Evolutionary conservation across 2,329 filamentous ascomycete genomes (phyloP), one percentile per base, ranked within the genome.

Genomic region (Xylariales sp.): DNA sequence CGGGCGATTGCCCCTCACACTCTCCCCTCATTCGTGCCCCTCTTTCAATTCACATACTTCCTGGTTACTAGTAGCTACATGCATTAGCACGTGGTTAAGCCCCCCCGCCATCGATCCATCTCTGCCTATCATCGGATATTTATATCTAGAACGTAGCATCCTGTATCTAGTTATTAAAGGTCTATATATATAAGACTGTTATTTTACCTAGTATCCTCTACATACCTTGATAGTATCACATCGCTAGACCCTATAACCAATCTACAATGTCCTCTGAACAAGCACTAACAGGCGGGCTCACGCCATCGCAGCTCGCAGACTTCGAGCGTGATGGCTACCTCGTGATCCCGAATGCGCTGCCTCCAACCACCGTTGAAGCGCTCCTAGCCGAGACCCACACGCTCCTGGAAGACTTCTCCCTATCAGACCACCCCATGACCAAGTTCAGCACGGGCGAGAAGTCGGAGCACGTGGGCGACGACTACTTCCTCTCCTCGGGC

Each of bases 251-350:
- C 18, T 32, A 12, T 12, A 14, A 30, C 16, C 18, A 14, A 30
- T 18, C 30, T 41, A 67, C 56, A 1, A 75, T 74, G 68, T 53
- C 70, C 50, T 62, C 69, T 12, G 45, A 50, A 63, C 28, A 64
- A 18, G 54, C 67, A 36, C 68, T 68, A 69, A 79, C 75, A 63
- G 75, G 72, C 30, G 91, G 91, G 64, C 91, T 97, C 65, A 91
- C 90, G 16, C 80, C 89, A 50, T 84, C 87, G 39, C 94, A 97
- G 77, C 82, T 96, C 54, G 78, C 86, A 56, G 84, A 86, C 75
- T 98, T 97, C 84, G 80, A 91, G 73, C 84, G 87, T 58, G 93
- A 98, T 82, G 96, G 96, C 81, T 98, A 97, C 82, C 90, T 98
- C 68, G 87, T 98, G 75, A 87, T 99, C 74, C 93, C 92, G 1